phyloP scores from a whole-genome alignment of 179 eudicot genomes.

The Gypsophila paniculata region DNA sequence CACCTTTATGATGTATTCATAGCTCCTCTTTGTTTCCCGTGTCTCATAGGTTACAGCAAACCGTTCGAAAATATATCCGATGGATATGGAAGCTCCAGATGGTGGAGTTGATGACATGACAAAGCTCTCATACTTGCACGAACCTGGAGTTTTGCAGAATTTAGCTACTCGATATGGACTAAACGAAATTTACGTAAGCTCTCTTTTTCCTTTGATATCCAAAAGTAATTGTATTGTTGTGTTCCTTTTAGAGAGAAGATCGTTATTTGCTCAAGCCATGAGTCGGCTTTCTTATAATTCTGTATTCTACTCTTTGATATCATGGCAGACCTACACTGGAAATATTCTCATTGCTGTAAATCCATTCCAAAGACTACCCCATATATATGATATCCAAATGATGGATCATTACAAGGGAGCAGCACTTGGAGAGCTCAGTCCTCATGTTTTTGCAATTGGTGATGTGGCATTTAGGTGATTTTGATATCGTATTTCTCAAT shows the following conservation, averaged over 20 bases:
- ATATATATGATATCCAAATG: conserved; percentile 70
- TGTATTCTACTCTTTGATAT: conserved; percentile 51
- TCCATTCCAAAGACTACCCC: conserved; percentile 94
- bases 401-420: conserved; percentile 95
- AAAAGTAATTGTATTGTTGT: conserved; percentile 18
- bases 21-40: background rate
- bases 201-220: conserved; percentile 14
- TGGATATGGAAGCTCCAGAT: conserved; percentile 83
- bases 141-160: conserved; percentile 93
- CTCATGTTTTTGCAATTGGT: conserved; percentile 93
- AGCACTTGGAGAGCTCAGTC: conserved; percentile 81
- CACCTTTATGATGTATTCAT: background rate
- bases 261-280: conserved; percentile 39
- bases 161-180: conserved; percentile 71
- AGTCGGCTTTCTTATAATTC: conserved; percentile 38
- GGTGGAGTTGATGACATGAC: conserved; percentile 99
- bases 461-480: conserved; percentile 85
- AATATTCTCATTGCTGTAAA: conserved; percentile 91
- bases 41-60: conserved; percentile 32
- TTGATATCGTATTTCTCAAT: conserved; percentile 1
- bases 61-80: conserved; percentile 58
- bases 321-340: conserved; percentile 93
- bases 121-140: conserved; percentile 84
- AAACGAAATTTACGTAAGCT: conserved; percentile 83
- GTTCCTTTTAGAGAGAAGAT: conserved; percentile 29